Evolutionary conservation across 208 protist species (phyloP), one percentile per base, ranked within the genome.

Genomic region (Trypanosoma conorhini): DNA sequence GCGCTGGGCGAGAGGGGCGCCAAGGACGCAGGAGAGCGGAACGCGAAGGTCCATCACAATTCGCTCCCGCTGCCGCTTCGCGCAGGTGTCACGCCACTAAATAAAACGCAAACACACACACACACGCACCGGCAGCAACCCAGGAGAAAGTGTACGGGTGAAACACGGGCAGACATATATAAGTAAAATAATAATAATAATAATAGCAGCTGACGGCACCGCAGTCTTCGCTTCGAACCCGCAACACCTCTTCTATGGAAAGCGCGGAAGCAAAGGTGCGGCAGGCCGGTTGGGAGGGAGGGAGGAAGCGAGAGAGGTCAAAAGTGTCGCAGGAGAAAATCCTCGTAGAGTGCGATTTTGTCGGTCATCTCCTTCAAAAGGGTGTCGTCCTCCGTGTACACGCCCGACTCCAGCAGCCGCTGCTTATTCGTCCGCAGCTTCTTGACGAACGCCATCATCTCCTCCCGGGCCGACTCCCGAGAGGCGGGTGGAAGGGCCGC

Each of bases 321-420:
- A 28, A 71, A 78, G 38, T 79, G 66, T 12, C 44, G 26, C 9
- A 62, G 46, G 22, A 91, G 50, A 62, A 93, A 94, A 48, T 92
- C 70, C 64, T 96, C 91, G 63, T 96, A 96, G n/a, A 92, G 61
- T 21, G 63, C 66, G 59, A 96, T 94, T 70, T 96, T 96, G 46
- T 93, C 83, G 9, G 62, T 77, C 92, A 96, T 96, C 70, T 95
- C 89, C 46, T 50, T 59, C 38, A 96, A 68, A 44, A 96, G 79
- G 13, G 70, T 55, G 50, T 95, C 79, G 26, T 70, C 54, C 70
- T 83, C 77, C 21, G 42, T 52, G 81, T 96, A 96, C 65, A 94
- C 92, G 13, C 89, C 87, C 0, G 92, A 94, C 42, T 94, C 89
- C 13, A 94, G 68, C 42, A 96, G 77, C 74, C 90, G 87, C 52